Evolutionary conservation across 2,329 filamentous ascomycete species (phyloP), one percentile per base, ranked within the genome.

Genomic region (Beauveria caledonica): DNA sequence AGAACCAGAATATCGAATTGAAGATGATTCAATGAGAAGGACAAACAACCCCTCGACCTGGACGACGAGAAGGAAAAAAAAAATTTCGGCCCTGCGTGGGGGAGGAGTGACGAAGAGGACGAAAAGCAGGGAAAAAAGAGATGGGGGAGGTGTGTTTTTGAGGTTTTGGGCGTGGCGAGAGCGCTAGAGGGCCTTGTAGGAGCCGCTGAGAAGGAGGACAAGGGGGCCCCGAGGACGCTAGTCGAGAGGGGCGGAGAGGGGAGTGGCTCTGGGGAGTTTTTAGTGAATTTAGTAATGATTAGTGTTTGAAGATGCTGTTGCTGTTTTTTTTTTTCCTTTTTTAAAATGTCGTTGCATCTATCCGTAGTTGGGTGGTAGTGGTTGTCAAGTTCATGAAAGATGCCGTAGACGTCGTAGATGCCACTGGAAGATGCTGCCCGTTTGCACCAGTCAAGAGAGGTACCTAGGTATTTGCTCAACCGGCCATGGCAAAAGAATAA

Each of bases 141-240:
- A 45, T 58, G 55, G 55, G 55, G 55, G 55, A 50, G 55, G 33
- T 36, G 44, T 58, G 44, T 49, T 58, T 58, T 58, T 58, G 44
- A 50, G 40, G 33, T 58, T 58, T 50, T 58, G 42, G 45, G 55
- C 17, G 55, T 50, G 50, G 44, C 17, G 27, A 36, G n/a, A 21
- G 25, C 42, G n/a, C 40, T 46, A 45, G 25, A 56, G 19, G 2
- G 11, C n/a, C 4, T 19, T 42, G 36, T 23, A 19, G 17, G 17
- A 40, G 33, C 11, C 50, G 4, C 21, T 53, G 11, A 9, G 27
- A 1, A 29, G 50, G 29, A 53, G 11, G 50, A 15, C 27, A 25
- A 25, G 44, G 44, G 33, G 19, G 39, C 21, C 17, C 51, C 19
- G 36, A 40, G 36, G 51, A 53, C 36, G 50, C 50, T 53, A 53